Conservation (phyloP, 2,329 filamentous ascomycete genomes). For the Purpureocillium lavendulum region DNA sequence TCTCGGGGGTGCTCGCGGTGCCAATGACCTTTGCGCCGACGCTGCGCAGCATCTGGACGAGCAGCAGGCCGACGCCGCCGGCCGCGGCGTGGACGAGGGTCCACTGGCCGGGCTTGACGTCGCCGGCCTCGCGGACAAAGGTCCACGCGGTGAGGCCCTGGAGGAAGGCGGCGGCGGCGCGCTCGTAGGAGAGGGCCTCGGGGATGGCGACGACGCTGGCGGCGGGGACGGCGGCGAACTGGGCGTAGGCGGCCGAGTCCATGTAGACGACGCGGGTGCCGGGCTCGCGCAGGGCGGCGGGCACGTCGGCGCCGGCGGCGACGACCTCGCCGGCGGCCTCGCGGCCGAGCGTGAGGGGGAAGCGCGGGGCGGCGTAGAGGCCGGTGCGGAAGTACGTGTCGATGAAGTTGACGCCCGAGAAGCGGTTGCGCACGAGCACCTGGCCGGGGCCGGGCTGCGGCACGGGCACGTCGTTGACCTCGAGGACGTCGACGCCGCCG, state of each 20-base stretch:
- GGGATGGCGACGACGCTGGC: constrained; percentile 55
- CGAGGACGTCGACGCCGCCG: constrained; percentile 61
- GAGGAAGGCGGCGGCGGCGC: constrained; percentile 61
- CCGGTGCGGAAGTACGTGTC: constrained; percentile 87
- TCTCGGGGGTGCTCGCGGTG: constrained; percentile 66
- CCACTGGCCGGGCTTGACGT: constrained; percentile 72
- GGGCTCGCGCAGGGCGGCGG: constrained; percentile 40
- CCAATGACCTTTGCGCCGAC: constrained; percentile 74
- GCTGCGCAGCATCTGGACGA: constrained; percentile 65
- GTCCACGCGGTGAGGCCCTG: constrained; percentile 80
- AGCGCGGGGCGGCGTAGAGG: constrained; percentile 58
- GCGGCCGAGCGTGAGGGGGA: constrained; percentile 70
- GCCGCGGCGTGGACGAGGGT: constrained; percentile 79
- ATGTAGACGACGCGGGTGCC: constrained; percentile 70
- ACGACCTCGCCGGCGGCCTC: constrained; percentile 70
- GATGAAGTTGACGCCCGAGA: constrained; percentile 79
- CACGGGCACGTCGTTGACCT: constrained; percentile 62
- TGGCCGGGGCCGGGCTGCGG: constrained; percentile 61
- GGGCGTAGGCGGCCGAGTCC: constrained; percentile 42
- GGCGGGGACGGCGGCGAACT: constrained; percentile 47
- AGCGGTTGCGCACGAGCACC: constrained; percentile 73
- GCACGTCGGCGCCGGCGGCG: constrained; percentile 43
- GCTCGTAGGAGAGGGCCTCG: constrained; percentile 46
- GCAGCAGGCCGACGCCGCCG: constrained; percentile 68
- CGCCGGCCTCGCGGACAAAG: constrained; percentile 66